These are phyloP conservation scores for Arthroderma uncinatum DNA, from an alignment of 2,329 filamentous ascomycete genomes.

Conservation along the genomic window DNA sequence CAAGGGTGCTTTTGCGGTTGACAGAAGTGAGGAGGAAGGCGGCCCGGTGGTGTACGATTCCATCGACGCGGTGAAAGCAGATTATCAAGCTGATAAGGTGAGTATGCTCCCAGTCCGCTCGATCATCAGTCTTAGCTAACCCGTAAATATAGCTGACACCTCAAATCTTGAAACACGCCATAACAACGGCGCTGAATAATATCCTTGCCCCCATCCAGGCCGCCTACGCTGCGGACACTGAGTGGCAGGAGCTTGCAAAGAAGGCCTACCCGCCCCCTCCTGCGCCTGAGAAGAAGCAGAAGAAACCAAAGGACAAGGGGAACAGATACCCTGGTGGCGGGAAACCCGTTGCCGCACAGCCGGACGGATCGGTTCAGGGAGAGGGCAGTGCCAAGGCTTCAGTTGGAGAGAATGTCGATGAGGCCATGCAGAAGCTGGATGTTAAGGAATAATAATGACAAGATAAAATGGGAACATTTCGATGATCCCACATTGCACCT, in stretches of 20 bases:
- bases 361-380: constrained; percentile 10
- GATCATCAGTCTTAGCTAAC: background rate
- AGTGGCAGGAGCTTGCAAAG: constrained; percentile 68
- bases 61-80: constrained; percentile 62
- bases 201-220: constrained; percentile 68
- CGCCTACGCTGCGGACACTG: constrained; percentile 56
- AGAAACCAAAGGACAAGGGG: constrained; percentile 68
- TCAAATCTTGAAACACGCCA: constrained; percentile 76
- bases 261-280: constrained; percentile 70
- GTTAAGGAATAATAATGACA: background rate
- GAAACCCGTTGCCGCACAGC: constrained; percentile 6
- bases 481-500: background rate
- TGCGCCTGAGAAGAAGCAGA: constrained; percentile 55
- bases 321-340: constrained; percentile 47
- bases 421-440: constrained; percentile 10
- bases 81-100: constrained; percentile 70
- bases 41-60: constrained; percentile 71
- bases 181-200: constrained; percentile 59
- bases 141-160: constrained; percentile 53
- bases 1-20: constrained; percentile 55
- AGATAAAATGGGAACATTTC: background rate
- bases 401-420: constrained; percentile 7
- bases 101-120: constrained; percentile 22
- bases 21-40: constrained; percentile 49
- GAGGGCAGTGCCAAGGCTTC: constrained; percentile 7